Conservation (phyloP, 805 yeast genomes). For the Candida montana region DNA sequence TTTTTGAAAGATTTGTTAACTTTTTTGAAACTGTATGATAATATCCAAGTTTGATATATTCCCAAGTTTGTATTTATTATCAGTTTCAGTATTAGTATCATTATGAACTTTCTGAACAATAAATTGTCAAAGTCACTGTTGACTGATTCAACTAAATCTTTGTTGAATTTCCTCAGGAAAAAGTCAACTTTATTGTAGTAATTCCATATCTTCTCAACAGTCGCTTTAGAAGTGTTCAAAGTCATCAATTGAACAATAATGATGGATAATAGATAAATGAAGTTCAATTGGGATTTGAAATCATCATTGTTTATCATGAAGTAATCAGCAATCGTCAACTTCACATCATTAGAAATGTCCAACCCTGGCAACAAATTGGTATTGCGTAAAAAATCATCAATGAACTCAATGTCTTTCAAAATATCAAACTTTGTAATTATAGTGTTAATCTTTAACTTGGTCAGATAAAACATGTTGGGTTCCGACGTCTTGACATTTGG, state of each 20-base stretch:
- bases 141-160: neutral
- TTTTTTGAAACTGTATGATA: constrained; percentile 2
- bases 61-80: constrained; percentile 19
- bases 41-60: constrained; percentile 11
- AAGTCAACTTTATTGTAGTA: constrained; percentile 1
- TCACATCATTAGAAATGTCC: neutral
- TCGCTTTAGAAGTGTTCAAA: neutral
- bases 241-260: constrained; percentile 4
- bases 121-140: neutral
- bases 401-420: constrained; percentile 3
- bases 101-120: constrained; percentile 2
- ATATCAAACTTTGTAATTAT: constrained; percentile 1
- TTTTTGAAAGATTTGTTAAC: neutral
- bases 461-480: neutral
- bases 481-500: neutral
- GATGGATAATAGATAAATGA: neutral
- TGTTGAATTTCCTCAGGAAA: neutral
- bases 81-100: constrained; percentile 9
- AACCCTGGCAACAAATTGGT: constrained; percentile 1
- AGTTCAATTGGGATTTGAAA: neutral
- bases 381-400: neutral
- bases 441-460: neutral
- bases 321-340: constrained; percentile 1
- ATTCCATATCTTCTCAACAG: neutral
- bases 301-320: neutral